These are phyloP conservation scores for Daldinia vernicosa DNA, from an alignment of 495 filamentous ascomycete species.

Conservation along the genomic window DNA sequence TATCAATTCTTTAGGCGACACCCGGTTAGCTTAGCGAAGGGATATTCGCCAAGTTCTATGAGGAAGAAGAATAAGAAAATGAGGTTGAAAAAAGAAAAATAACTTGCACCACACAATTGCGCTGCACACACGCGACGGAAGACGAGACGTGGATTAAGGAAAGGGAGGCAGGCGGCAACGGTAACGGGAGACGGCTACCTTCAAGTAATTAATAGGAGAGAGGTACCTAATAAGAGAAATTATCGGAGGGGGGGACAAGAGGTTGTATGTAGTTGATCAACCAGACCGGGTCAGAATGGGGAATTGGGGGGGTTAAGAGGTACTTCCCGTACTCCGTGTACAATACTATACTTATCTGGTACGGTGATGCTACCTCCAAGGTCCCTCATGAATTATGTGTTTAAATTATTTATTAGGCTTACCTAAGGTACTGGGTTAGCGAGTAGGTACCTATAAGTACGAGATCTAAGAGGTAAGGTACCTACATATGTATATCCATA, in stretches of 20 bases:
- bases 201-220: constrained; percentile 48
- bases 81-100: constrained; percentile 41
- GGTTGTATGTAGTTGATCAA: constrained; percentile 44
- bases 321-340: constrained; percentile 21
- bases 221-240: constrained; percentile 48
- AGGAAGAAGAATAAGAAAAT: constrained; percentile 27
- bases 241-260: constrained; percentile 47
- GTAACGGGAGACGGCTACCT: constrained; percentile 47
- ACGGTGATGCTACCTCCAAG: constrained; percentile 13
- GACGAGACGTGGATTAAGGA: constrained; percentile 40
- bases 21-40: constrained; percentile 22
- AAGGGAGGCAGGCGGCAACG: constrained; percentile 49
- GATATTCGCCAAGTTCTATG: constrained; percentile 35
- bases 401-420: not conserved
- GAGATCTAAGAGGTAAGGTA: not conserved
- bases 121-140: constrained; percentile 44
- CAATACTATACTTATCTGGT: constrained; percentile 1
- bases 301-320: constrained; percentile 27
- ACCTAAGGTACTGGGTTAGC: not conserved
- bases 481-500: not conserved
- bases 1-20: constrained; percentile 18
- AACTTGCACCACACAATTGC: constrained; percentile 46
- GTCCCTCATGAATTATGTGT: constrained; percentile 1
- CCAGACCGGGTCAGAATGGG: constrained; percentile 43
- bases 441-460: constrained; percentile 6